Percentiles rank a stretch among this genome's conserved stretches.
Conservation (phyloP, 257 asterid genomes). For the Jaltomata sinuosa region DNA sequence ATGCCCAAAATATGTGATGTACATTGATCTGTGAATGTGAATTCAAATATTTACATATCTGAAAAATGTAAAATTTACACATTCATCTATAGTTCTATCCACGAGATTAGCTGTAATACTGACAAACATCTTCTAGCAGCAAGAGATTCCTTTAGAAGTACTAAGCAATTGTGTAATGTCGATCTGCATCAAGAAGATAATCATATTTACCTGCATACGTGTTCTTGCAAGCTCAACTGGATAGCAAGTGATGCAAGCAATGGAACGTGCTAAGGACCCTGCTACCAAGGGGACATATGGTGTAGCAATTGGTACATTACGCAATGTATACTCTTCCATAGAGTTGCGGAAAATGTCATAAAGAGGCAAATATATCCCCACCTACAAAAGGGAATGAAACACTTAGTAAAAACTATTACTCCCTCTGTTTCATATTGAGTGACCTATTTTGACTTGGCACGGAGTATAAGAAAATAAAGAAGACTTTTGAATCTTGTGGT, state of each 20-base stretch:
- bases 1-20: neutral
- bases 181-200: neutral
- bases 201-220: slow-evolving; percentile 72
- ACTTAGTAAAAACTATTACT: neutral
- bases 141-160: neutral
- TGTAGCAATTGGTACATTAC: slow-evolving; percentile 39
- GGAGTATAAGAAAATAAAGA: too few relatives aligned
- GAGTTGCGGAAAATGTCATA: slow-evolving; percentile 71
- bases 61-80: neutral
- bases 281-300: slow-evolving; percentile 73
- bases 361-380: slow-evolving; percentile 85
- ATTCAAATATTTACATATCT: neutral
- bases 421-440: too few relatives aligned
- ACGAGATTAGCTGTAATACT: neutral
- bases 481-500: too few relatives aligned
- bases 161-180: neutral
- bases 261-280: slow-evolving; percentile 82
- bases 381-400: slow-evolving; percentile 29
- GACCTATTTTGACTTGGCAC: too few relatives aligned
- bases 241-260: slow-evolving; percentile 84
- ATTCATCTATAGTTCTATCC: neutral
- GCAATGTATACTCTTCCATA: slow-evolving; percentile 52
- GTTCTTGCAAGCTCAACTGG: slow-evolving; percentile 92
- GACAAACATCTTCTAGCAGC: neutral
- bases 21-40: neutral